phyloP scores from a whole-genome alignment of 2,329 filamentous ascomycete genomes.

The Coleophoma eucalyptorum region DNA sequence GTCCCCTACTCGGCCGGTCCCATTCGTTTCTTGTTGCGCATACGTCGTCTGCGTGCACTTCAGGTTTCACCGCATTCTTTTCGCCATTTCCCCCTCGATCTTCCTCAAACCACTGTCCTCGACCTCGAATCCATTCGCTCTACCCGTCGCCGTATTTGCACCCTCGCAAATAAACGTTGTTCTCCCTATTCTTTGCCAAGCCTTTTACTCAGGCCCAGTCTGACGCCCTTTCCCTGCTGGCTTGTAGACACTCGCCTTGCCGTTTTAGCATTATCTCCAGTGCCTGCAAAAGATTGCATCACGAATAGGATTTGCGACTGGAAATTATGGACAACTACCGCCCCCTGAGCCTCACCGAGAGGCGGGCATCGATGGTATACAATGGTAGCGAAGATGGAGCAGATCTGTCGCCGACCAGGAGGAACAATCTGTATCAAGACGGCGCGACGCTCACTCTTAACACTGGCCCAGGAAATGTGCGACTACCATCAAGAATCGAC shows the following conservation, averaged over 20 bases:
- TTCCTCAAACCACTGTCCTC: neutral
- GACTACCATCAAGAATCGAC: slow-evolving; percentile 39
- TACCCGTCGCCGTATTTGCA: neutral
- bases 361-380: slow-evolving; percentile 52
- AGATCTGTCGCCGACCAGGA: slow-evolving; percentile 23
- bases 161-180: no score
- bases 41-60: neutral
- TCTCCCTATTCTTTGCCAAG: no score
- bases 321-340: slow-evolving; percentile 30
- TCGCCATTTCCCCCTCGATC: neutral
- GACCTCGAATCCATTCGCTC: neutral
- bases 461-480: slow-evolving; percentile 33
- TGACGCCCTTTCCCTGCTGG: no score
- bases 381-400: slow-evolving; percentile 41
- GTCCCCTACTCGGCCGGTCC: neutral
- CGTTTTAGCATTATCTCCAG: neutral
- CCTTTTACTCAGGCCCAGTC: no score
- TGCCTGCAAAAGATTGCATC: neutral
- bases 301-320: neutral
- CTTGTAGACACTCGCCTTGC: neutral
- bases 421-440: slow-evolving; percentile 2
- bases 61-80: slow-evolving; percentile 2
- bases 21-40: neutral
- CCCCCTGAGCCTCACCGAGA: slow-evolving; percentile 57
- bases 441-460: slow-evolving; percentile 41